Base-by-base conservation (phyloP, 805 yeast genomes). In the Kuraishia hungarica region DNA sequence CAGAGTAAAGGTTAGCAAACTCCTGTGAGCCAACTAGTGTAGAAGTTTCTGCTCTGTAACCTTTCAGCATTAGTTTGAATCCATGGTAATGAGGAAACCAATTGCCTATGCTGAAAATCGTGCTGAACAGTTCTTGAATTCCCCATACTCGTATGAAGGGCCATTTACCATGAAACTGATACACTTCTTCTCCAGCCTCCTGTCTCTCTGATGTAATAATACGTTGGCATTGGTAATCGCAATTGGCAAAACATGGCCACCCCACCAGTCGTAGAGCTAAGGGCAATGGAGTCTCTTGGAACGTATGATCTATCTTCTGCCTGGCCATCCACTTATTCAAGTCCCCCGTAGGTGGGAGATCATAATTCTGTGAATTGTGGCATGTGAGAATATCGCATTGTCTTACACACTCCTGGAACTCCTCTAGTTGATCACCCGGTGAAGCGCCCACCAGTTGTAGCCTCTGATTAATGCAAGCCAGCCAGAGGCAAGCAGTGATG, bases 151-250 rank as follows among this genome's bases (percentile, higher is more conserved):
- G 76, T 19, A 74, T 58, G 64, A 94, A 94, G 1, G 98, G 98
- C 99, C 99, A 94, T 72, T 94, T 94, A 0, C 99, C 99, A 68
- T 94, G 97, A 71, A 89, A 94, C 67, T 94, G 99, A 48, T 78
- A 77, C 0, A 89, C 72, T 55, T 82, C 84, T 57, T 78, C 75
- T n/a, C 77, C 74, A 1, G 69, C 59, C 0, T 56, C 60, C 17
- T 72, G 69, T 22, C 96, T 74, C 46, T 79, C 72, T 1, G 64
- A 63, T 0, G 97, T 91, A 50, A 93, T 73, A 8, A 81, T 66
- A 55, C 90, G 83, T 68, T 94, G 98, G 67, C 99, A 94, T 61
- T 84, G 87, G 68, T 94, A 94, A 70, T 94, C 98, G 70, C 99
- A 94, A 64, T 94, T 84, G 28, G 84, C 78, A 1, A 70, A 70